Evolutionary conservation across 345 rosid genomes (phyloP), one percentile per base, ranked within the genome.

Genomic region (Physaria fendleri): DNA sequence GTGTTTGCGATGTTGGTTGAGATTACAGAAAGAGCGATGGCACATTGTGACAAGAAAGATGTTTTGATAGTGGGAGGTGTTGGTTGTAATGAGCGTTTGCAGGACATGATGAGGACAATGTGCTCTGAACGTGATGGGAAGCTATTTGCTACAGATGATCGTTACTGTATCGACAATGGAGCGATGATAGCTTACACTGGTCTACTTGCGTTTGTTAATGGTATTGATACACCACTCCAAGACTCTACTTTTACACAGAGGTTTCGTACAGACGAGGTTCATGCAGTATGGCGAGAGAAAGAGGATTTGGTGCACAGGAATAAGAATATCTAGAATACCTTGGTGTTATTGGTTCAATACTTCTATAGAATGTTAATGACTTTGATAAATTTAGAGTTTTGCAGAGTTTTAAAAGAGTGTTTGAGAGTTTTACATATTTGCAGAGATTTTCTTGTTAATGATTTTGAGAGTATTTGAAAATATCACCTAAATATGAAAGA

Each of bases 101-200:
- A 88, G 48, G 94, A 80, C 54, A 92, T 92, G 98, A 92, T 88
- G 97, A 81, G 84, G 78, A 81, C 14, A 20, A 92, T 92, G 98
- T 92, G 98, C 41, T 69, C 76, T 0, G 97, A 88, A 66, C 78
- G 97, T 8, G 95, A 89, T 2, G 95, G 95, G 23, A 80, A 34
- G 24, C 66, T 92, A 40, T 92, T 79, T 71, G 97, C 98, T 1
- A 92, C 98, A 0, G 95, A 92, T 35, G 98, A 88, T 3, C 69
- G 97, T 60, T 92, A 92, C 64, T 92, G 98, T 60, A 42, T 92
- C 0, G 98, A 88, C 73, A 88, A 88, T 3, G 98, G 98, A 51
- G 98, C 97, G 4, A 92, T 92, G 98, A 92, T 92, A 44, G 97
- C 98, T 14, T 92, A 83, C 52, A 84, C 95, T 0, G 98, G 97